Percentiles rank a stretch among this genome's conserved stretches.
phyloP scores from a whole-genome alignment of 208 protist genomes.

The Crithidia sp. region DNA sequence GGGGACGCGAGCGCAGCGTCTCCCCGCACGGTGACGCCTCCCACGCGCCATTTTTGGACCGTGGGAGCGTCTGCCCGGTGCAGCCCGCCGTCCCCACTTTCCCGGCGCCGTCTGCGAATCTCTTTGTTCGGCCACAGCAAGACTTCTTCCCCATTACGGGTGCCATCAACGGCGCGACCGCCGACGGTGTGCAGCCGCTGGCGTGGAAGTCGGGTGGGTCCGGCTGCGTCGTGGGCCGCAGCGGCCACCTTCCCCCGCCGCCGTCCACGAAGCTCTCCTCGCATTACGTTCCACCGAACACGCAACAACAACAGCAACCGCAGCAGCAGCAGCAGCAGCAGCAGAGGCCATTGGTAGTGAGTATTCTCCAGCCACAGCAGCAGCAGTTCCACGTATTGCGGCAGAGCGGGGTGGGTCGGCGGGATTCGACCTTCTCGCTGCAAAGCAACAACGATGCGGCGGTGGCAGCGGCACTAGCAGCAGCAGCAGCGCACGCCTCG shows the following conservation, averaged over 20 bases:
- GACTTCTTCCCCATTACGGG: slow-evolving; percentile 10
- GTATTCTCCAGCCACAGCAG: not conserved
- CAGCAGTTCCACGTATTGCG: slow-evolving; percentile 13
- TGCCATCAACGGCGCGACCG: slow-evolving; percentile 30
- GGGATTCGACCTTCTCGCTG: slow-evolving; percentile 12
- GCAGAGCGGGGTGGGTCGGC: not conserved
- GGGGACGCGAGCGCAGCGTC: slow-evolving; percentile 27
- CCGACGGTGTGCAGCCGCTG: slow-evolving; percentile 44
- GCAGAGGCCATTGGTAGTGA: not conserved
- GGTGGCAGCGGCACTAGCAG: not conserved
- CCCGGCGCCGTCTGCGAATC: not conserved
- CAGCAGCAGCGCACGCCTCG: not conserved
- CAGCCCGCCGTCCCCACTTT: not conserved
- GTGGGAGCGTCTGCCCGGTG: slow-evolving; percentile 23
- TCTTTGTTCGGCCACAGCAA: not conserved
- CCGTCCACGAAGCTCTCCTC: slow-evolving; percentile 30
- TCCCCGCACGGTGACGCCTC: slow-evolving; percentile 18
- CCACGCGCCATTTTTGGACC: slow-evolving; percentile 23
- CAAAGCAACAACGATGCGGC: not conserved
- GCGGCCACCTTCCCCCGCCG: slow-evolving; percentile 26
- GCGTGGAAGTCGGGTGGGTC: slow-evolving; percentile 72
- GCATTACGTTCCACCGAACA: slow-evolving; percentile 16
- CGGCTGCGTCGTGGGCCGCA: slow-evolving; percentile 47
- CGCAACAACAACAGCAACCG: slow-evolving; percentile 2
- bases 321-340: slow-evolving; percentile 9